phyloP scores from a whole-genome alignment of 2,329 filamentous ascomycete genomes.

The Apiospora pterosperma region DNA sequence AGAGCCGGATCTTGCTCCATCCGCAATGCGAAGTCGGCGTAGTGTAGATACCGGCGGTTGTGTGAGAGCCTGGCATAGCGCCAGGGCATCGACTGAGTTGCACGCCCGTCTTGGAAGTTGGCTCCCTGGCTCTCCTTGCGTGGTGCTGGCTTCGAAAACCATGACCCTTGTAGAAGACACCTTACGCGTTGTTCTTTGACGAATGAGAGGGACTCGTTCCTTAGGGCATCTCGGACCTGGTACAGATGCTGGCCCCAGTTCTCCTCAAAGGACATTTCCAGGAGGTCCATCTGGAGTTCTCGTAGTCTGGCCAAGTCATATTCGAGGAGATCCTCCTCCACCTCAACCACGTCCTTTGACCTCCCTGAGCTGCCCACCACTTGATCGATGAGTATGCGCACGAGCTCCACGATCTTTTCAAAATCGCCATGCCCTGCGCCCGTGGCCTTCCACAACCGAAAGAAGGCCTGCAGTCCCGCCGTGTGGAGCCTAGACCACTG shows the following conservation, averaged over 20 bases:
- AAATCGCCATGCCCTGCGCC: conserved; percentile 84
- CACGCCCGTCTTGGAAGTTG: conserved; percentile 31
- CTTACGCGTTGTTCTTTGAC: conserved; percentile 95
- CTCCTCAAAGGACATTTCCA: conserved; percentile 89
- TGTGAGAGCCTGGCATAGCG: conserved; percentile 86
- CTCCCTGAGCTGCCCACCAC: conserved; percentile 80
- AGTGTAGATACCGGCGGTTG: conserved; percentile 87
- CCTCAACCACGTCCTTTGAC: conserved; percentile 78
- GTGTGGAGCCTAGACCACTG: conserved; percentile 93
- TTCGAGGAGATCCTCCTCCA: conserved; percentile 84
- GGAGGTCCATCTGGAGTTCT: conserved; percentile 86
- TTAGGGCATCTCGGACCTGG: conserved; percentile 87
- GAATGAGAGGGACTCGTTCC: conserved; percentile 89
- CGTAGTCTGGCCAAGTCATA: conserved; percentile 78
- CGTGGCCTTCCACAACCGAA: conserved; percentile 89
- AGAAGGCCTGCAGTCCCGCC: conserved; percentile 79
- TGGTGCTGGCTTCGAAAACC: conserved; percentile 65
- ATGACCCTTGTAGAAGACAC: conserved; percentile 82
- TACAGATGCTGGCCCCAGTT: conserved; percentile 88
- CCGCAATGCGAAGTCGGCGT: conserved; percentile 74
- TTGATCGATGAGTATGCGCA: conserved; percentile 85
- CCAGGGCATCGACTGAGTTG: conserved; percentile 58
- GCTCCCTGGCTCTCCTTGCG: conserved; percentile 41
- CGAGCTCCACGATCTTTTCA: conserved; percentile 86
- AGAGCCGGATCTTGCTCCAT: conserved; percentile 64